Base-by-base conservation (phyloP, 2,329 filamentous ascomycete genomes). In the Fusarium sp. region DNA sequence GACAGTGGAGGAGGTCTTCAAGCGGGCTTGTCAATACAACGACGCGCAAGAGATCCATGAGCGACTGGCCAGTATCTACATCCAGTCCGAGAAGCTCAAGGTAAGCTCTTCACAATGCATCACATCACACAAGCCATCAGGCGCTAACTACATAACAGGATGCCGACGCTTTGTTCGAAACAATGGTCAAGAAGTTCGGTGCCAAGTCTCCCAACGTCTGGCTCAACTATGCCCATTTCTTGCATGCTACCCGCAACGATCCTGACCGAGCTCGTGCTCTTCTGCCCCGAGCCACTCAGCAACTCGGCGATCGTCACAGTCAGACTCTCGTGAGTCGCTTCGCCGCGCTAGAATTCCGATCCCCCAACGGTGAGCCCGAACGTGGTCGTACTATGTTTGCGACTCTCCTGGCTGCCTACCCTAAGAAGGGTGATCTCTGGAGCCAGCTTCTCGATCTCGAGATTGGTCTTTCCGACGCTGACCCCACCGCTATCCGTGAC, bases 351-450 rank as follows among this genome's bases (percentile, higher is more conserved):
- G 96, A 99, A 82, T 99, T 97, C 88, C 92, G 91, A 73, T 95
- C 93, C 16, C 82, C 90, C 13, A 90, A 92, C 77, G 95, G 95
- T 61, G 93, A 97, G 77, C 86, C 94, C 6, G 97, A 99, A 84
- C 93, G 94, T 65, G 96, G 96, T 15, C 92, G 97, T 24, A 99
- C 97, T 31, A 92, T 98, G 79, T 98, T 98, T 77, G 95, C 98
- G 82, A 93, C 92, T 42, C 87, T 99, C 14, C 87, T 99, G 13
- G 89, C 90, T 39, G 92, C 92, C 9, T 97, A 92, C 85, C 94
- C 95, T 50, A 97, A 97, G 86, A 93, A 94, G 81, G 90, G 94
- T 67, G 95, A 98, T 80, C 86, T 98, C 57, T 98, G 95, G 95
- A 96, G 94, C 82, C 92, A 97, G 82, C 91, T 97, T 73, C 84